Evolutionary conservation across 495 filamentous ascomycete species (phyloP).

Genomic region (Cenococcum geophilum): DNA sequence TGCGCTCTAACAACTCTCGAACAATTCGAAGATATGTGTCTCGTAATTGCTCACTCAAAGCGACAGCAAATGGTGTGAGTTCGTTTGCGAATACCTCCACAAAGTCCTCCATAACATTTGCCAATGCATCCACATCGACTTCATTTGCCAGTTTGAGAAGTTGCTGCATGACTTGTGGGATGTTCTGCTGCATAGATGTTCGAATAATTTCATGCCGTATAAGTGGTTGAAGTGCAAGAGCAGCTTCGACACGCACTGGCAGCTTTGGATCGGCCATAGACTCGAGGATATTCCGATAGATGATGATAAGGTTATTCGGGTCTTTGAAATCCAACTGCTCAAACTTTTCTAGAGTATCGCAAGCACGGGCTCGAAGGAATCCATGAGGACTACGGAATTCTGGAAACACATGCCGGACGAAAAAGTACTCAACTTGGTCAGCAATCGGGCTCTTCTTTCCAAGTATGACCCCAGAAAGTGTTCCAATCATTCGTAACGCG

Average conservation of each 20-base stretch:
- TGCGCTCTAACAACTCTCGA: slow-evolving; percentile 81
- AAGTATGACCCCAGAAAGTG: slow-evolving; percentile 84
- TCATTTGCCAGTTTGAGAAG: slow-evolving; percentile 93
- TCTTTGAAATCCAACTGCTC: slow-evolving; percentile 95
- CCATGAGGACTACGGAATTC: slow-evolving; percentile 92
- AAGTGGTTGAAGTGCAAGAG: slow-evolving; percentile 87
- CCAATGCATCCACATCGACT: slow-evolving; percentile 86
- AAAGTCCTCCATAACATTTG: slow-evolving; percentile 99
- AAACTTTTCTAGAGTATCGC: slow-evolving; percentile 96
- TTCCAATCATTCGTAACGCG: slow-evolving; percentile 94
- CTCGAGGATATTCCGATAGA: slow-evolving; percentile 94
- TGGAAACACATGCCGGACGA: slow-evolving; percentile 95
- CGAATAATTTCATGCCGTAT: slow-evolving; percentile 94
- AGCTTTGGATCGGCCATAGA: slow-evolving; percentile 90
- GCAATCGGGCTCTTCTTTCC: slow-evolving; percentile 98
- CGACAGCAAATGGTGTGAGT: slow-evolving; percentile 95
- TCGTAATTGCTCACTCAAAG: slow-evolving; percentile 88
- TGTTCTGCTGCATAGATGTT: slow-evolving; percentile 90
- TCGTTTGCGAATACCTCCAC: slow-evolving; percentile 96
- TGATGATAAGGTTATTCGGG: slow-evolving; percentile 82
- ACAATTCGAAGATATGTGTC: slow-evolving; percentile 96
- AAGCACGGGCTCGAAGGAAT: slow-evolving; percentile 89
- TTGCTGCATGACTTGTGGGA: slow-evolving; percentile 99
- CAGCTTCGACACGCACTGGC: slow-evolving; percentile 89
- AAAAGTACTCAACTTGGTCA: slow-evolving; percentile 97